Base-by-base conservation (phyloP, 2,329 filamentous ascomycete genomes). In the Lecanoromycetidae sp. region DNA sequence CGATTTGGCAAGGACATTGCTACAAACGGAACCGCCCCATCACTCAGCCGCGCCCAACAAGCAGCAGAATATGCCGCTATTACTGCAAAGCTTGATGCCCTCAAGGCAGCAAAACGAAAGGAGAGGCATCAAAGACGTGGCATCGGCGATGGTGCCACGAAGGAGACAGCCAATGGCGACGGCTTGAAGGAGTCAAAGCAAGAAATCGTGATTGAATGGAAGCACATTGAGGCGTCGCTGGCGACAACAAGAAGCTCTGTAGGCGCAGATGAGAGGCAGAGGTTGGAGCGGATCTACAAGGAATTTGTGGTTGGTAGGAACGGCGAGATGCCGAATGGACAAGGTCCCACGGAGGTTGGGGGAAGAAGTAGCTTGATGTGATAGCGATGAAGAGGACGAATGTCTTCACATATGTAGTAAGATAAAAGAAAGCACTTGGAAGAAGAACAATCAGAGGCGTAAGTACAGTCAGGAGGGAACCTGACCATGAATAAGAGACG, bases 241-340 rank as follows among this genome's bases (percentile, higher is more conserved):
- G 75, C 76, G 19, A 81, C 69, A 40, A 95, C 90, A 4, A 72
- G 88, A 54, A 77, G 85, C 19, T 93, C 85, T 63, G 93, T 96
- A 56, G 86, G 83, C 60, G 70, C 71, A 3, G 76, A 87, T 50
- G 91, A 98, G 67, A 76, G 80, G 57, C 72, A 69, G 52, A 71
- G 90, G 50, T 65, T 98, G 55, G 74, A 77, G 57, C 77, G 76
- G 33, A 95, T 98, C 52, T 98, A 98, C 61, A 72, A 75, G 13
- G 91, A 98, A 66, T 98, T 98, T 70, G 81, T 95, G 0, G 84
- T 86, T 3, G 88, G 87, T 0, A 75, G 91, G 56, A 94, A 88
- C 63, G 91, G 91, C 6, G 88, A 96, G 69, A 87, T 98, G 86
- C 86, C 81, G 51, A 90, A 84, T 64, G 91, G 91, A 1, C 86